Evolutionary conservation across 2,329 filamentous ascomycete species (phyloP).

Genomic region (Exophiala oligosperma): DNA sequence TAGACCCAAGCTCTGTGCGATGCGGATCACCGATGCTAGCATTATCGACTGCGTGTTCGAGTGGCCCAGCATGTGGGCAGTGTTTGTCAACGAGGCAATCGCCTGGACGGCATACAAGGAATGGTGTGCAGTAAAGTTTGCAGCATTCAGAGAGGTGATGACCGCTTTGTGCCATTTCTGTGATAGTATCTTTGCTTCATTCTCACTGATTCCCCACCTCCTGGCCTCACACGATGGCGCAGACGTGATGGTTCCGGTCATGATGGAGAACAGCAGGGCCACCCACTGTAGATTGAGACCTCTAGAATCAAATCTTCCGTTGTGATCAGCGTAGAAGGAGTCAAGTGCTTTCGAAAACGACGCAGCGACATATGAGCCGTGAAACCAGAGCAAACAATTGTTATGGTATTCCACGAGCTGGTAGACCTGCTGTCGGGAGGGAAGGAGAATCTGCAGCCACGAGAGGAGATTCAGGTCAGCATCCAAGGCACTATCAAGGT

Average conservation of each 20-base stretch:
- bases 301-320: conserved; percentile 35
- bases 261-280: conserved; percentile 20
- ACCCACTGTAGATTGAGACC: conserved; percentile 41
- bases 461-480: conserved; percentile 28
- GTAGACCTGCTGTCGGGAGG: conserved; percentile 21
- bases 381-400: conserved; percentile 40
- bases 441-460: conserved; percentile 41
- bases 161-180: conserved; percentile 49
- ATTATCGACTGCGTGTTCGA: conserved; percentile 50
- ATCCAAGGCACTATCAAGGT: conserved; percentile 26
- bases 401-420: conserved; percentile 41
- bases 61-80: conserved; percentile 50
- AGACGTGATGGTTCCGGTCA: conserved; percentile 22
- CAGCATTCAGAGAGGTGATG: conserved; percentile 45
- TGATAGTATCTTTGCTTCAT: conserved; percentile 44
- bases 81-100: conserved; percentile 48
- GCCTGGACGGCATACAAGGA: conserved; percentile 47
- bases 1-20: conserved; percentile 49
- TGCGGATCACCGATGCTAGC: conserved; percentile 46
- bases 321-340: conserved; percentile 38
- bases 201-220: conserved; percentile 48
- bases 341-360: conserved; percentile 41
- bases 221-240: conserved; percentile 15
- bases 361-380: conserved; percentile 41
- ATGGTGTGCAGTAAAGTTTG: conserved; percentile 46